These are phyloP conservation scores for Pythium brassicae DNA, from an alignment of 352 stramenopile species.

Conservation along the genomic window DNA sequence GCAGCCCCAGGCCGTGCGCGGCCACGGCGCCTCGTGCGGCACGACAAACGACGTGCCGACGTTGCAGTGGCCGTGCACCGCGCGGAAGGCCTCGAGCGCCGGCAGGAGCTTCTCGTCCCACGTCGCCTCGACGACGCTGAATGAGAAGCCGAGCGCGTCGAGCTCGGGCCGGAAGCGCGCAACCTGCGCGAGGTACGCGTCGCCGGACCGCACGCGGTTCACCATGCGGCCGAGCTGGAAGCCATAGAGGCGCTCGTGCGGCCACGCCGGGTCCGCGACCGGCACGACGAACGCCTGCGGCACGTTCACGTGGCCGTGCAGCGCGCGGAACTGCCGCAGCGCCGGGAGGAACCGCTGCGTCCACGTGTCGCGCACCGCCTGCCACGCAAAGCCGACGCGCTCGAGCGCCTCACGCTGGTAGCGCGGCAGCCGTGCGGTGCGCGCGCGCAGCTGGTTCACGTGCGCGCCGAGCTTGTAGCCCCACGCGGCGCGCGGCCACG, in stretches of 20 bases:
- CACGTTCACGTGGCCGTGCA: slow-evolving; percentile 36
- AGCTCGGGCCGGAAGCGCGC: slow-evolving; percentile 30
- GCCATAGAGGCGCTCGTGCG: slow-evolving; percentile 14
- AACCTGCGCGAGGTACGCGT: slow-evolving; percentile 26
- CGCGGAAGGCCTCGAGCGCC: slow-evolving; percentile 34
- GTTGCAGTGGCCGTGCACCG: slow-evolving; percentile 37
- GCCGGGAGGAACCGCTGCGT: slow-evolving; percentile 30
- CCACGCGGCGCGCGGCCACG: slow-evolving; percentile 6
- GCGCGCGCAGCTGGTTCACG: slow-evolving; percentile 25
- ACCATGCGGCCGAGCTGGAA: slow-evolving; percentile 43
- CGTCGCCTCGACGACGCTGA: slow-evolving; percentile 37
- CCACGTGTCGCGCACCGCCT: slow-evolving; percentile 31
- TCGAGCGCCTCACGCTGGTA: slow-evolving; percentile 34
- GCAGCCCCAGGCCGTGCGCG: slow-evolving; percentile 24
- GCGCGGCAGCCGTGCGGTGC: slow-evolving; percentile 9
- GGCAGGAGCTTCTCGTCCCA: slow-evolving; percentile 54
- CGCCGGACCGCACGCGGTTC: slow-evolving; percentile 37
- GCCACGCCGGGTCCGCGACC: slow-evolving; percentile 16
- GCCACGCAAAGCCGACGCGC: slow-evolving; percentile 36
- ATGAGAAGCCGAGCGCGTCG: slow-evolving; percentile 39
- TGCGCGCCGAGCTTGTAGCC: slow-evolving; percentile 10
- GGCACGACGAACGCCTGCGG: slow-evolving; percentile 37
- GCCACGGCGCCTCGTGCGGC: slow-evolving; percentile 30
- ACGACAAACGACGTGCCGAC: slow-evolving; percentile 37
- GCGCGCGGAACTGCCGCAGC: slow-evolving; percentile 25